Evolutionary conservation across 805 yeast species (phyloP).

Genomic region (Monosporozyma aquatica): DNA sequence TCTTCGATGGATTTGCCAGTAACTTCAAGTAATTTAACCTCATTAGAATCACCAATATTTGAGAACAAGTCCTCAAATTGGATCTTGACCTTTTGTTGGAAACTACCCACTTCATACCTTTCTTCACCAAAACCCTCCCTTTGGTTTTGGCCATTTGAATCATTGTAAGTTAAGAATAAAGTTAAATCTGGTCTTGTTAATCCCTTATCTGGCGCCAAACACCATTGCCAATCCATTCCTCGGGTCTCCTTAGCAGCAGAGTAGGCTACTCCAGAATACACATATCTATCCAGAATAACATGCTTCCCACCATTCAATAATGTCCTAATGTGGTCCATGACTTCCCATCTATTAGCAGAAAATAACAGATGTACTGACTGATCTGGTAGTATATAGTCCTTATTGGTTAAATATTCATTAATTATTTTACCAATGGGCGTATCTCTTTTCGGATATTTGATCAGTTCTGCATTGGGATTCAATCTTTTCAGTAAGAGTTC

Average conservation of each 20-base stretch:
- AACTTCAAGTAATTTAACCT: constrained; percentile 48
- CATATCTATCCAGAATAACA: constrained; percentile 76
- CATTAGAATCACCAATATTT: constrained; percentile 8
- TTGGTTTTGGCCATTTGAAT: constrained; percentile 28
- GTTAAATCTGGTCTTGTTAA: constrained; percentile 81
- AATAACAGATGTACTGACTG: constrained; percentile 80
- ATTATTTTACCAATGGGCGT: constrained; percentile 77
- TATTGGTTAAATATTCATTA: constrained; percentile 56
- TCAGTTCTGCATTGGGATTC: constrained; percentile 33
- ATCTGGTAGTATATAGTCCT: constrained; percentile 47
- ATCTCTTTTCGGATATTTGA: constrained; percentile 83
- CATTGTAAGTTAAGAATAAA: constrained; percentile 55
- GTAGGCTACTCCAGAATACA: constrained; percentile 89
- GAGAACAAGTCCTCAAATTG: constrained; percentile 34
- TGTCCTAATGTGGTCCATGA: constrained; percentile 38
- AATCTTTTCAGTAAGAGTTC: constrained; percentile 31
- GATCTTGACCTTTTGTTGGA: constrained; percentile 63
- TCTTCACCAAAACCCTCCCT: constrained; percentile 92
- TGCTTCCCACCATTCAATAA: constrained; percentile 43
- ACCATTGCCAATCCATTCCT: constrained; percentile 65
- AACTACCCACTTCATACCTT: constrained; percentile 66
- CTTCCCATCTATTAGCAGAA: constrained; percentile 93
- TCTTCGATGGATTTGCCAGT: constrained; percentile 47
- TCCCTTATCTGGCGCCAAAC: constrained; percentile 71
- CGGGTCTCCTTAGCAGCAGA: constrained; percentile 58